Percentiles rank a stretch among this genome's conserved stretches.
Evolutionary conservation across 2,329 filamentous ascomycete genomes (phyloP).

Genomic region (Aspergillus fischeri): DNA sequence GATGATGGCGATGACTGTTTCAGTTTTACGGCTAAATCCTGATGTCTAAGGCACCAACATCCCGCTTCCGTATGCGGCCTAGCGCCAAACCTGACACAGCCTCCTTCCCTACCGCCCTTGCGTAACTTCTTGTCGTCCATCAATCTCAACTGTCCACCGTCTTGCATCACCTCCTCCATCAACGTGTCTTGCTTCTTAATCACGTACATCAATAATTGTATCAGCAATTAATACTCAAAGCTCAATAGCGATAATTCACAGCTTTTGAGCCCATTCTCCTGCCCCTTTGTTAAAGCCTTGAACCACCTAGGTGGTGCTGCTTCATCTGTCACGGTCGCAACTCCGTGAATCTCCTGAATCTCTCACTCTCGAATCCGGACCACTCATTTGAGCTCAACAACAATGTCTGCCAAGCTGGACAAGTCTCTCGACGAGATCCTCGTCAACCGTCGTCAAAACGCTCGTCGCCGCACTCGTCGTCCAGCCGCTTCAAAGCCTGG

Average conservation of each 20-base stretch:
- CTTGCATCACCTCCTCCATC: constrained; percentile 15
- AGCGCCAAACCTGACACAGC: constrained; percentile 12
- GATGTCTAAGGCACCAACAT: constrained; percentile 7
- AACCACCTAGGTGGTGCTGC: constrained; percentile 9
- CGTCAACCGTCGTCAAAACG: constrained; percentile 62
- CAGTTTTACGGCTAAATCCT: constrained; percentile 9
- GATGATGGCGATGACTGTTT: constrained; percentile 5
- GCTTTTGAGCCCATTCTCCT: not conserved
- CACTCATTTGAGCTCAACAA: constrained; percentile 26
- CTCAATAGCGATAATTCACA: not conserved
- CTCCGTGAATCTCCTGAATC: constrained; percentile 6
- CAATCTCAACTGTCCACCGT: constrained; percentile 10
- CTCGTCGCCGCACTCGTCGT: constrained; percentile 47
- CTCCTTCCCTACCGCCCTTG: constrained; percentile 9
- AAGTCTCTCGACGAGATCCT: constrained; percentile 97
- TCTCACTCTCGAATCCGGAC: constrained; percentile 1
- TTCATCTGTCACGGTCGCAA: constrained; percentile 9
- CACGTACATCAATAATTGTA: not conserved
- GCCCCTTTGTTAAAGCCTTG: constrained; percentile 1
- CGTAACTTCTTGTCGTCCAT: constrained; percentile 7
- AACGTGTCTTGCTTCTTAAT: constrained; percentile 1
- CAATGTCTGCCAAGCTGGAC: constrained; percentile 92
- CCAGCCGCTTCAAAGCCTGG: constrained; percentile 30
- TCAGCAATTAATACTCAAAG: not conserved
- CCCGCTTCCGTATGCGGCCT: constrained; percentile 17